A percentile compares a stretch with the other conserved stretches of the same genome.
These are phyloP conservation scores for Microbotryum lychnidis-dioicae DNA, from an alignment of 1,284 basidiomycete genomes.

Conservation along the genomic window DNA sequence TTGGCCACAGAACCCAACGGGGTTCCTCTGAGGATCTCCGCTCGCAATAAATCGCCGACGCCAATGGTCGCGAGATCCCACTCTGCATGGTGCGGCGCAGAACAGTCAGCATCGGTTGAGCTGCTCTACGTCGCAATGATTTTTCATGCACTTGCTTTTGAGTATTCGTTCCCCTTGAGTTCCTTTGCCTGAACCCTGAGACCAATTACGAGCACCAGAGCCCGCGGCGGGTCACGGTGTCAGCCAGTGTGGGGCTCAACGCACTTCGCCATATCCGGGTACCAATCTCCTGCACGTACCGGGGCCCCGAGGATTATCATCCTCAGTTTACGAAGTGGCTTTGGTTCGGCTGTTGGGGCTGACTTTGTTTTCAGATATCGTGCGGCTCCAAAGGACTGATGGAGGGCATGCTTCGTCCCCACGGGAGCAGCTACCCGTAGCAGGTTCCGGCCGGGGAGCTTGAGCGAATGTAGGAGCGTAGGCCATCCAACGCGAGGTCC, in stretches of 20 bases:
- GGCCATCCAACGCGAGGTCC: too few relatives aligned
- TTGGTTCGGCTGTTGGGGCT: too few relatives aligned
- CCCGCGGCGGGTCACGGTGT: neutral
- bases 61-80: constrained; percentile 54
- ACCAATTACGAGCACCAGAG: neutral
- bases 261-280: neutral
- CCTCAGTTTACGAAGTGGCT: constrained; percentile 4
- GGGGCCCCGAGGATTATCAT: constrained; percentile 32
- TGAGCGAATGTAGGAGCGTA: too few relatives aligned
- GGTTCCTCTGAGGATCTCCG: constrained; percentile 68
- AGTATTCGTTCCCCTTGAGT: constrained; percentile 64
- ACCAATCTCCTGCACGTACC: constrained; percentile 4
- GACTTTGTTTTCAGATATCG: too few relatives aligned
- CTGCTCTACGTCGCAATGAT: neutral
- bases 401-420: too few relatives aligned
- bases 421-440: too few relatives aligned
- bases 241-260: neutral
- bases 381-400: too few relatives aligned
- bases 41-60: constrained; percentile 69
- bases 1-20: constrained; percentile 63
- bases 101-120: neutral
- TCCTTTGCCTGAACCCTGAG: constrained; percentile 46
- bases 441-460: too few relatives aligned
- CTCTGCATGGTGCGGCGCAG: constrained; percentile 1
- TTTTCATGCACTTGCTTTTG: constrained; percentile 54